These are phyloP conservation scores for Incumbomyces delicatus DNA, from an alignment of 2,329 filamentous ascomycete species.

Conservation along the genomic window DNA sequence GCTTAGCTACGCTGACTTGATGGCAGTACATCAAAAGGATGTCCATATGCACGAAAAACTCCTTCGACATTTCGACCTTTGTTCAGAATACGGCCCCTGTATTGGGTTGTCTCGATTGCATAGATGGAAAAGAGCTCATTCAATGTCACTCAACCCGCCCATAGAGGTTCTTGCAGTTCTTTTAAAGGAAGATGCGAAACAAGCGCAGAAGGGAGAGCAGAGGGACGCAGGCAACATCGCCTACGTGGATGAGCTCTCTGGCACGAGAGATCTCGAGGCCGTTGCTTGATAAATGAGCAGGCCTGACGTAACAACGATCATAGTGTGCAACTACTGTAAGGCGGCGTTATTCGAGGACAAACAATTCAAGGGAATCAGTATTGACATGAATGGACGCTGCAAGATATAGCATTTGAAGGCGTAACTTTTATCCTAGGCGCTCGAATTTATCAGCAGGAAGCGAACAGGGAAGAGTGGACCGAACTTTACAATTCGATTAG, in stretches of 20 bases:
- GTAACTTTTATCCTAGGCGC: no score
- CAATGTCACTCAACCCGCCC: conserved; percentile 74
- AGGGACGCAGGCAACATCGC: conserved; percentile 15
- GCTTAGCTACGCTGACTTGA: conserved; percentile 1
- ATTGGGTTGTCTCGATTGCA: conserved; percentile 72
- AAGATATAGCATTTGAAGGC: no score
- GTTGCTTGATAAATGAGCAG: conserved; percentile 1
- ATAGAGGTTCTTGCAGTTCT: conserved; percentile 83
- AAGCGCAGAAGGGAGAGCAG: conserved; percentile 19
- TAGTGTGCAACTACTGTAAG: no score
- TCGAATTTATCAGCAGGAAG: no score
- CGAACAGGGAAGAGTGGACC: no score
- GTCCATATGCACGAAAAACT: conserved; percentile 72
- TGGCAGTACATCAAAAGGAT: conserved; percentile 62
- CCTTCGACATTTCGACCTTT: conserved; percentile 83
- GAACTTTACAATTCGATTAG: no score
- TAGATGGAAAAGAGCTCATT: conserved; percentile 79
- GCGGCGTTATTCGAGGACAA: no score
- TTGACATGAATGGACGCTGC: no score
- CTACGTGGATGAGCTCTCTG: conserved; percentile 19
- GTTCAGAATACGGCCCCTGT: conserved; percentile 81
- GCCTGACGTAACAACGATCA: no score
- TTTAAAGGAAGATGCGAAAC: conserved; percentile 48
- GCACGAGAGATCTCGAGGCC: conserved; percentile 13
- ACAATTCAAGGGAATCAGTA: no score